Percentiles rank a stretch among this genome's conserved stretches.
Conservation (phyloP, 495 filamentous ascomycete species). For the Aspergillus homomorphus region DNA sequence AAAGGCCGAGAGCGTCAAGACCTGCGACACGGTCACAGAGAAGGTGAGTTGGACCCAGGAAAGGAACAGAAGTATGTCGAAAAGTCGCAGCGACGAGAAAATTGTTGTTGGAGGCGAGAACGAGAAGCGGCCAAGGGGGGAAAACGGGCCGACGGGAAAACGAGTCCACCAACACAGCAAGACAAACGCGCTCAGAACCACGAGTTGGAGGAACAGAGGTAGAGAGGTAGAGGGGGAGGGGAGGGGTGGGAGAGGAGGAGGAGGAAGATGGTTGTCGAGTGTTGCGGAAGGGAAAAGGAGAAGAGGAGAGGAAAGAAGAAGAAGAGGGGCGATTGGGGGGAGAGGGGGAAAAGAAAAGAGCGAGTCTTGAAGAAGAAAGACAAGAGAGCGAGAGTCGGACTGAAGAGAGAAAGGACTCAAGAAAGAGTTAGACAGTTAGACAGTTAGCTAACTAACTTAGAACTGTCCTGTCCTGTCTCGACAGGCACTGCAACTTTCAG, state of each 20-base stretch:
- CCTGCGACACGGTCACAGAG: conserved; percentile 25
- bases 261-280: conserved; percentile 10
- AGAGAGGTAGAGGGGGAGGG: conserved; percentile 4
- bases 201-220: conserved; percentile 13
- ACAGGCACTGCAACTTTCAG: too few relatives aligned
- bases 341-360: conserved; percentile 16
- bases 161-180: conserved; percentile 12
- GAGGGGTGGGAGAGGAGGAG: conserved; percentile 7
- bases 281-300: conserved; percentile 5
- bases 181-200: conserved; percentile 6
- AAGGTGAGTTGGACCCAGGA: conserved; percentile 4
- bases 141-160: conserved; percentile 9
- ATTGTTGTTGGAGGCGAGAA: conserved; percentile 3
- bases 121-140: conserved; percentile 5
- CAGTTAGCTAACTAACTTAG: too few relatives aligned
- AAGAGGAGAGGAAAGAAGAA: conserved; percentile 6
- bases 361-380: conserved; percentile 10
- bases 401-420: conserved; percentile 12
- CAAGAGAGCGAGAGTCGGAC: conserved; percentile 9
- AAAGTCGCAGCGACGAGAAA: conserved; percentile 6
- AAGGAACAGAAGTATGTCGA: background rate
- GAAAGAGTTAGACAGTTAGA: conserved; percentile 16
- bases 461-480: too few relatives aligned
- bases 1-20: conserved; percentile 32
- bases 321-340: conserved; percentile 9